Percentiles rank a stretch among this genome's conserved stretches.
Conservation (phyloP, 805 yeast species). For the Candida awuae region DNA sequence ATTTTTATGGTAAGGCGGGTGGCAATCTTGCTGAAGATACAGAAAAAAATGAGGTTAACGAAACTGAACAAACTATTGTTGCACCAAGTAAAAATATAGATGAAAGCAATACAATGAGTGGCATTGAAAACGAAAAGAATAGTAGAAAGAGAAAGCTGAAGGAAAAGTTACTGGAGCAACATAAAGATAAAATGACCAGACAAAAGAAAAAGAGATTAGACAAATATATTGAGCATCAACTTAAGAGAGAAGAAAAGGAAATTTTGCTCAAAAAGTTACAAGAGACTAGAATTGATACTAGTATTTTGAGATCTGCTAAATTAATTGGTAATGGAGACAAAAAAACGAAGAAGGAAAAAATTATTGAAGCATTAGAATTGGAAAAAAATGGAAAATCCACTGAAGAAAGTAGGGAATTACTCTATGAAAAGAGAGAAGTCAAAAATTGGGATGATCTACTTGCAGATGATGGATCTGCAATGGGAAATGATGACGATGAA, state of each 20-base stretch:
- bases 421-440: constrained; percentile 62
- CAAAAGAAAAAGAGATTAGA: constrained; percentile 75
- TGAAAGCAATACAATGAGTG: constrained; percentile 37
- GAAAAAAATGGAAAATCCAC: constrained; percentile 67
- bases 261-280: constrained; percentile 64
- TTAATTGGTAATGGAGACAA: constrained; percentile 61
- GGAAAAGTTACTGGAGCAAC: constrained; percentile 49
- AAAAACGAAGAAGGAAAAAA: constrained; percentile 56
- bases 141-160: constrained; percentile 58
- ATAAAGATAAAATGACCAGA: constrained; percentile 60
- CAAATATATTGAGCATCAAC: constrained; percentile 85
- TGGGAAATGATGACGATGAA: constrained; percentile 7
- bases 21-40: constrained; percentile 1
- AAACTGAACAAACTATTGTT: neutral
- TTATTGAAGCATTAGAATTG: constrained; percentile 64
- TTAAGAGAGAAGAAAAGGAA: constrained; percentile 82
- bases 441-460: constrained; percentile 48
- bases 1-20: constrained; percentile 11
- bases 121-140: constrained; percentile 49
- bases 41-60: neutral
- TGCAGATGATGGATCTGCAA: constrained; percentile 21
- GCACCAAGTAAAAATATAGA: constrained; percentile 16
- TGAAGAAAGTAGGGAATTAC: constrained; percentile 49
- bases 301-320: constrained; percentile 63
- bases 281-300: constrained; percentile 61